Percentiles rank a stretch among this genome's conserved stretches.
Evolutionary conservation across 495 filamentous ascomycete genomes (phyloP).

Genomic region (Podospora pseudoanserina): DNA sequence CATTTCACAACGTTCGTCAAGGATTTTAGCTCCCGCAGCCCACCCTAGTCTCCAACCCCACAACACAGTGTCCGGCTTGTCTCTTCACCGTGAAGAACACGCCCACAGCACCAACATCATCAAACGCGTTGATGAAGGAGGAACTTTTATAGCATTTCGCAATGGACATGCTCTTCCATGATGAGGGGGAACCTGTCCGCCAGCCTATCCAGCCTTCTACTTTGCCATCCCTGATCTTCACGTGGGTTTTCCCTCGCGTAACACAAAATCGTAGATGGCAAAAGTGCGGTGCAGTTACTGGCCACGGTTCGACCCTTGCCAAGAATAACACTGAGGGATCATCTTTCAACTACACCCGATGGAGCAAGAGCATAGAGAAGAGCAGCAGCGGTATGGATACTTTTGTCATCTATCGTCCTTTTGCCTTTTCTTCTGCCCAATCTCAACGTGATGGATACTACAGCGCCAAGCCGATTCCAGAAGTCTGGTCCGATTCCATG

Average conservation of each 20-base stretch:
- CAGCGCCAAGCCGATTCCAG: slow-evolving; percentile 1
- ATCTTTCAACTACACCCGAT: background rate
- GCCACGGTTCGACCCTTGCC: background rate
- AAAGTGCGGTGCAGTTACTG: background rate
- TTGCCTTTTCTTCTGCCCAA: background rate
- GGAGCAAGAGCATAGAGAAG: background rate
- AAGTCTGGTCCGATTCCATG: background rate
- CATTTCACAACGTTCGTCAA: background rate
- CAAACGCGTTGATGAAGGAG: too few species aligned
- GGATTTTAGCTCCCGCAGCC: background rate
- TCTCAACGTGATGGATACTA: background rate
- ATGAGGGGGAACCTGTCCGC: too few species aligned
- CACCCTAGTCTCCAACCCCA: background rate
- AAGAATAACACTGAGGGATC: background rate
- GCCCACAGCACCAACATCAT: too few species aligned
- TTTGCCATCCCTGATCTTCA: background rate
- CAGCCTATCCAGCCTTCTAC: too few species aligned
- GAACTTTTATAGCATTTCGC: too few species aligned
- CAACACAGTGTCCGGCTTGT: background rate
- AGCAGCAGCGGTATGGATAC: background rate
- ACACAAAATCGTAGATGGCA: background rate
- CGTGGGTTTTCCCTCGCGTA: background rate
- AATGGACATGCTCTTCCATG: too few species aligned
- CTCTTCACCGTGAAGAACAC: background rate
- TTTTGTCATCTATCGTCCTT: background rate